Evolutionary conservation across 139 green algal species (phyloP).

Genomic region (Coccomyxa sp.): DNA sequence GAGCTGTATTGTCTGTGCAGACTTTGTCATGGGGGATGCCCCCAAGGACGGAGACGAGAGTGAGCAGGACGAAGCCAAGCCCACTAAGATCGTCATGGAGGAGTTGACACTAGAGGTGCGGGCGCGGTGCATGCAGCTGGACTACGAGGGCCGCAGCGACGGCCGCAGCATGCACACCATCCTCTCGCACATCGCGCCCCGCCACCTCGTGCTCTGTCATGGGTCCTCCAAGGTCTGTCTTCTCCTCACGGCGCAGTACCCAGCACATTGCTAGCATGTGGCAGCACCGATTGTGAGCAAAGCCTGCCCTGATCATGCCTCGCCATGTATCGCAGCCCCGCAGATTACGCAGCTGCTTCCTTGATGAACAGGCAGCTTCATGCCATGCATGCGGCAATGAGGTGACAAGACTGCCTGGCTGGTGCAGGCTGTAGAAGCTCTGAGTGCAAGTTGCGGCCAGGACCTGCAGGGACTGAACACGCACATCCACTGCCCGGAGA

Average conservation of each 20-base stretch:
- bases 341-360: background rate
- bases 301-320: conserved; percentile 35
- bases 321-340: conserved; percentile 6
- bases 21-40: too few species aligned
- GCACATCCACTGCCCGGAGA: conserved; percentile 21
- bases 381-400: conserved; percentile 9
- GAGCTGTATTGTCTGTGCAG: too few species aligned
- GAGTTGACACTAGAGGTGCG: conserved; percentile 35
- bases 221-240: conserved; percentile 22
- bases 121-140: conserved; percentile 48
- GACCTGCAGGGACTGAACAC: conserved; percentile 39
- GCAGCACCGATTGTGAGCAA: background rate
- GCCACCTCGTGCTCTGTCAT: conserved; percentile 47
- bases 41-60: conserved; percentile 16
- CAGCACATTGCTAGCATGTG: background rate
- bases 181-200: conserved; percentile 54
- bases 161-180: conserved; percentile 53
- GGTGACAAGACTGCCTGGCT: background rate
- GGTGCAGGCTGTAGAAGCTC: conserved; percentile 15
- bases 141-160: conserved; percentile 62
- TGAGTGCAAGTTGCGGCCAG: conserved; percentile 25
- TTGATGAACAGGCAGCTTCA: too few species aligned
- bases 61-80: conserved; percentile 23
- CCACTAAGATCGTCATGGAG: conserved; percentile 62
- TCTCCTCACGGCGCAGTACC: background rate